Percentiles rank a stretch among this genome's conserved stretches.
These are phyloP conservation scores for Heliamphora exappendiculata DNA, from an alignment of 148 eudicot genomes.

Conservation along the genomic window DNA sequence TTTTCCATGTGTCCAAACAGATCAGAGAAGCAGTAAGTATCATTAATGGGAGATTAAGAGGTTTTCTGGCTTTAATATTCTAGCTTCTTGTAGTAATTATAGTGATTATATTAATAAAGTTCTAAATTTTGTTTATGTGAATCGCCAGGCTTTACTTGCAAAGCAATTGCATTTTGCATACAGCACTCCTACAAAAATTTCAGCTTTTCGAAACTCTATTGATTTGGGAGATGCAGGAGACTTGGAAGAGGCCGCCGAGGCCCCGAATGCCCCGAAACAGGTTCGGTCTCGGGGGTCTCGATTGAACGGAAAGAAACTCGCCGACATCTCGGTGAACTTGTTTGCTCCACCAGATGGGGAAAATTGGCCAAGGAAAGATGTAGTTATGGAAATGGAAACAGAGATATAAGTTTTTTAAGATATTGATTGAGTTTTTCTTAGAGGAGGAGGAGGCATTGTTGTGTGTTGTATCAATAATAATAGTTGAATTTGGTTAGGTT, in stretches of 20 bases:
- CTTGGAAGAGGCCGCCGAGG: conserved; percentile 22
- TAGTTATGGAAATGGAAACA: conserved; percentile 24
- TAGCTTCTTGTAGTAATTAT: not conserved
- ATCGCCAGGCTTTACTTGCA: conserved; percentile 53
- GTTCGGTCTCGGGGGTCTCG: conserved; percentile 25
- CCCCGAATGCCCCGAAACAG: conserved; percentile 66
- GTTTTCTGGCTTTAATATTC: not conserved
- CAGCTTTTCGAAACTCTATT: conserved; percentile 28
- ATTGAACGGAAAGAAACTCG: conserved; percentile 33
- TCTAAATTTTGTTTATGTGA: not conserved
- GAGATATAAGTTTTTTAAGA: conserved; percentile 7
- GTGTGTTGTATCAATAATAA: not conserved
- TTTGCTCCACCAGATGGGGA: conserved; percentile 34
- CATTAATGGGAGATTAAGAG: not conserved
- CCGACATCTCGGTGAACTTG: conserved; percentile 45
- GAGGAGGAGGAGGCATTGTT: conserved; percentile 12
- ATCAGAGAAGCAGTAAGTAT: conserved; percentile 57
- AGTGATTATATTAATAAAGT: too few species aligned
- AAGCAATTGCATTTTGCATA: conserved; percentile 58
- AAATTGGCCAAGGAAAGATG: conserved; percentile 27
- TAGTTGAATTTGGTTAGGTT: conserved; percentile 2
- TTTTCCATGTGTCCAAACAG: conserved; percentile 52
- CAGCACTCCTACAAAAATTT: conserved; percentile 50
- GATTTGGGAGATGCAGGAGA: conserved; percentile 18
- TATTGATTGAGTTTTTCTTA: not conserved